Evolutionary conservation across 192 early-diverging fungal genomes (phyloP).

Genomic region (Thamnidium elegans): DNA sequence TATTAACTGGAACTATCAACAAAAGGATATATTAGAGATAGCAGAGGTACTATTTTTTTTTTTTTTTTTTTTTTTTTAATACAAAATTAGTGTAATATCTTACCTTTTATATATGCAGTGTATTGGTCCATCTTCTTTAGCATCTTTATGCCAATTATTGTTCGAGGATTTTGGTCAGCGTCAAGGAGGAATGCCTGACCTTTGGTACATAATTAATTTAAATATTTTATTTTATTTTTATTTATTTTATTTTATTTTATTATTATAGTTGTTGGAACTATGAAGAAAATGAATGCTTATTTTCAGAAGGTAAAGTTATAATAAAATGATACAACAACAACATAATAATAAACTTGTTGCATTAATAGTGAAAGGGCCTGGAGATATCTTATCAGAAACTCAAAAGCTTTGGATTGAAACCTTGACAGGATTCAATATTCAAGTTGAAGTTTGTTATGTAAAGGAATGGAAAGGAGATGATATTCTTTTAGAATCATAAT

Average conservation of each 20-base stretch:
- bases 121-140: slow-evolving; percentile 52
- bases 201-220: slow-evolving; percentile 41
- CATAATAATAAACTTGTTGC: too few relatives aligned
- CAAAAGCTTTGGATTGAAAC: slow-evolving; percentile 69
- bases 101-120: slow-evolving; percentile 36
- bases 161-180: slow-evolving; percentile 63
- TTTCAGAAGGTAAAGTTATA: slow-evolving; percentile 52
- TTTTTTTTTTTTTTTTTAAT: too few relatives aligned
- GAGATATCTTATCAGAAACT: slow-evolving; percentile 63
- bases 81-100: not conserved
- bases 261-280: slow-evolving; percentile 58
- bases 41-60: slow-evolving; percentile 44
- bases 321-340: not conserved
- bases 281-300: slow-evolving; percentile 47
- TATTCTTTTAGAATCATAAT: slow-evolving; percentile 8
- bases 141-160: slow-evolving; percentile 56
- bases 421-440: slow-evolving; percentile 46
- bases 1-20: slow-evolving; percentile 47
- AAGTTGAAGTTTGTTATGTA: slow-evolving; percentile 64
- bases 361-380: slow-evolving; percentile 60
- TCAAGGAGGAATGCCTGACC: slow-evolving; percentile 64
- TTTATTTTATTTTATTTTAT: not conserved
- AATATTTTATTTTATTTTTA: not conserved
- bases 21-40: slow-evolving; percentile 42
- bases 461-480: slow-evolving; percentile 43